Conservation (phyloP, 2,329 filamentous ascomycete genomes). For the Rhynchosporium secalis region DNA sequence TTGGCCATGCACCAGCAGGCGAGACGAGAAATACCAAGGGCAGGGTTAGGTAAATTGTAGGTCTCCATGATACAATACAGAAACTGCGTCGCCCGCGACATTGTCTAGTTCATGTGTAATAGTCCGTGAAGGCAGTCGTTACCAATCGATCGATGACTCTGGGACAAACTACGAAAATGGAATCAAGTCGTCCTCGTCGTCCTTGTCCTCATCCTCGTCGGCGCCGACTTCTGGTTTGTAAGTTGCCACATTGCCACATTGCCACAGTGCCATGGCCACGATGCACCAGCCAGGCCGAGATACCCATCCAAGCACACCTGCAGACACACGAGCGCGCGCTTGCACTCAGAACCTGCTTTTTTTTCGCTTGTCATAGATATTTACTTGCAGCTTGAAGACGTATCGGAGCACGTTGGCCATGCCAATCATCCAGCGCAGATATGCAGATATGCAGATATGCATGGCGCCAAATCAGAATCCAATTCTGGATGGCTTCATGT, state of each 20-base stretch:
- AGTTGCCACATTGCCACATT: conserved; percentile 7
- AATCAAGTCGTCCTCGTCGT: conserved; percentile 3
- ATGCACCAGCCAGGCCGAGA: not conserved
- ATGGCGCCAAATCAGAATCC: conserved; percentile 5
- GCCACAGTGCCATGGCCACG: conserved; percentile 1
- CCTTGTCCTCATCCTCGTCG: not conserved
- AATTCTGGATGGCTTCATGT: not conserved
- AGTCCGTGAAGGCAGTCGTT: not conserved
- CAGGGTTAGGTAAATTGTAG: not conserved
- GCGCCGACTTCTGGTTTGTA: not conserved
- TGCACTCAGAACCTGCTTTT: not conserved
- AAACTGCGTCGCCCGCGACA: conserved; percentile 20
- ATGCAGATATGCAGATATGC: not conserved
- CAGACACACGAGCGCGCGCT: conserved; percentile 1
- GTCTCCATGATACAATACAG: conserved; percentile 13
- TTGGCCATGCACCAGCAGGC: not conserved
- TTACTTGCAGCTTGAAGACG: not conserved
- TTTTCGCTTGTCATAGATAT: not conserved
- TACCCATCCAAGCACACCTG: not conserved
- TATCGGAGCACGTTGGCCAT: not conserved
- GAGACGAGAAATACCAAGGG: conserved; percentile 1
- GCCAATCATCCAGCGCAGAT: not conserved
- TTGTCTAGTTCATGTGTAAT: not conserved
- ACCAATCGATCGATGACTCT: not conserved
- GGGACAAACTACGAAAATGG: not conserved